A percentile compares a stretch with the other conserved stretches of the same genome.
These are phyloP conservation scores for Penicillium longicatenatum DNA, from an alignment of 495 filamentous ascomycete species.

Conservation along the genomic window DNA sequence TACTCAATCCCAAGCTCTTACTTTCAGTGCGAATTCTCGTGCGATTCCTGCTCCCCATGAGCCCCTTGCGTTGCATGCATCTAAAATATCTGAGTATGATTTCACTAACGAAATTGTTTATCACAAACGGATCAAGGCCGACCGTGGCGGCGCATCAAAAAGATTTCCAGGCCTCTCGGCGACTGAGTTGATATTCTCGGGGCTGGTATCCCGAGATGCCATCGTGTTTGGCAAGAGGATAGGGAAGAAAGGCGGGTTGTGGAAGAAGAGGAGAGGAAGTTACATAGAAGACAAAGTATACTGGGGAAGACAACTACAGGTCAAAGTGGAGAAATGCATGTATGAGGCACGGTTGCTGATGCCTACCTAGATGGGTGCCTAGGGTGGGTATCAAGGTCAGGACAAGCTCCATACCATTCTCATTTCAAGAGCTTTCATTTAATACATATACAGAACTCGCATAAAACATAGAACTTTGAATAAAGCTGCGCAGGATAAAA, in stretches of 20 bases:
- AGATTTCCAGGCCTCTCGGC: constrained; percentile 41
- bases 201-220: not conserved
- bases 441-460: not conserved
- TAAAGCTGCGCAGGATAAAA: not conserved
- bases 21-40: constrained; percentile 32
- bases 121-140: constrained; percentile 47
- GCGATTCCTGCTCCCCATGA: constrained; percentile 50
- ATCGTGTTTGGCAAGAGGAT: not conserved
- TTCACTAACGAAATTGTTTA: not conserved
- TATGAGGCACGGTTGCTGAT: too few species aligned
- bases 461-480: not conserved
- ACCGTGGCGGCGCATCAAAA: constrained; percentile 45
- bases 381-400: too few species aligned
- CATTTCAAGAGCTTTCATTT: not conserved
- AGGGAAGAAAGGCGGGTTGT: not conserved
- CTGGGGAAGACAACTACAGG: not conserved
- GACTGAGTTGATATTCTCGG: not conserved
- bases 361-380: too few species aligned
- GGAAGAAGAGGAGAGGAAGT: not conserved
- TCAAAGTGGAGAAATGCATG: not conserved
- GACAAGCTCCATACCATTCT: not conserved
- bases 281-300: not conserved
- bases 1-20: constrained; percentile 11
- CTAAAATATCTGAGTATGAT: constrained; percentile 23
- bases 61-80: constrained; percentile 50